Evolutionary conservation across 31 red algal species (phyloP).

Genomic region (Bonnemaisonia californica): DNA sequence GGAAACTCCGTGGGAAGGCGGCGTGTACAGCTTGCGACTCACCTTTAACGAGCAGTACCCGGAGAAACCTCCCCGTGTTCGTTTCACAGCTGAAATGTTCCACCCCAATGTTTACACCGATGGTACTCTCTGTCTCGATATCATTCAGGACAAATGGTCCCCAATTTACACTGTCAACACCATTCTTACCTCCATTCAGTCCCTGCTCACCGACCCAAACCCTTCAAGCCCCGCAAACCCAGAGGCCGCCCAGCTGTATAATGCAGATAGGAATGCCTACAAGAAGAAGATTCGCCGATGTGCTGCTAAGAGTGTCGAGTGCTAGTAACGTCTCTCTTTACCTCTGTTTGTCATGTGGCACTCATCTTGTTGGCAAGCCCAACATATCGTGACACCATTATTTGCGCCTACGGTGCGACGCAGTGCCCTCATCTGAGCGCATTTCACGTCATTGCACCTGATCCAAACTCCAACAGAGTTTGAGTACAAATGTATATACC

Average conservation of each 20-base stretch:
- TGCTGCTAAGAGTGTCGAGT: constrained; percentile 75
- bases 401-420: too few relatives aligned
- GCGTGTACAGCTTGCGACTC: constrained; percentile 87
- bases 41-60: constrained; percentile 97
- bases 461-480: too few relatives aligned
- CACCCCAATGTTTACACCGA: constrained; percentile 97
- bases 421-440: too few relatives aligned
- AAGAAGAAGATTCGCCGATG: constrained; percentile 93
- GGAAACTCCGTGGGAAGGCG: constrained; percentile 96
- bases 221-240: constrained; percentile 90
- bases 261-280: constrained; percentile 84
- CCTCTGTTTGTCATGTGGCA: background rate
- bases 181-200: constrained; percentile 96
- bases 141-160: constrained; percentile 98
- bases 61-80: constrained; percentile 94
- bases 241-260: constrained; percentile 93
- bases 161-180: constrained; percentile 97
- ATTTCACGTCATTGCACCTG: too few relatives aligned
- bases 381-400: too few relatives aligned
- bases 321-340: constrained; percentile 40
- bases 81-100: constrained; percentile 98
- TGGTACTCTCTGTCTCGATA: constrained; percentile 93
- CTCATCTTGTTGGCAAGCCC: constrained; percentile 2
- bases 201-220: constrained; percentile 95
- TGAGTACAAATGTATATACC: too few relatives aligned